Base-by-base conservation (phyloP, 495 filamentous ascomycete species). In the Talaromyces ruber region DNA sequence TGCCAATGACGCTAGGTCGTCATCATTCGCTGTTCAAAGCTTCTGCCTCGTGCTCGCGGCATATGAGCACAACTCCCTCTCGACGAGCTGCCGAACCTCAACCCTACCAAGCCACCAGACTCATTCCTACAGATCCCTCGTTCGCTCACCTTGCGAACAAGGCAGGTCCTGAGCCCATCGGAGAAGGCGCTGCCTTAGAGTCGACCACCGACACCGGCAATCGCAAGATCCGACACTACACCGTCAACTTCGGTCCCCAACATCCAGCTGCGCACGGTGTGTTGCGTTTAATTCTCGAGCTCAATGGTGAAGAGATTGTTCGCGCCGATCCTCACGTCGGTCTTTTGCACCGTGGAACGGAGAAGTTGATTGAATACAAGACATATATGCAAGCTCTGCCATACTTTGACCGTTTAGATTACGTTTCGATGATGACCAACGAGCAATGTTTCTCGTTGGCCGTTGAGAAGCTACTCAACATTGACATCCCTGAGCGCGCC, bases 351-450 rank as follows among this genome's bases (percentile, higher is more conserved):
- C 85, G 95, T 70, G 95, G 95, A 65, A 99, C 95, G 61, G 95
- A 99, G 83, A 99, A 99, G 84, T 86, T 99, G 79, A 98, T 97
- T 74, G 95, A 99, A 81, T 99, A 99, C 82, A 95, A 94, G 84
- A 96, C 92, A 57, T 99, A 99, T 73, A 86, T 98, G 68, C 95
- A 99, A 73, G 95, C 95, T 60, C 80, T 99, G 71, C 95, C 95
- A 32, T 99, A 99, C 79, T 99, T 99, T 72, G 95, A 99, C 79
- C 89, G 95, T 64, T 79, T 99, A 73, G 95, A 99, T 74, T 99
- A 99, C 74, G 93, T 97, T 61, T 96, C 92, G 72, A 99, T 99
- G 95, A 98, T 98, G 94, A 98, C 94, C 64, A 97, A 97, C 76
- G 95, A 99, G 82, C 95, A 99, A 78, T 97, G 93, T 69, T 99